These are phyloP conservation scores for Cenococcum geophilum DNA, from an alignment of 495 filamentous ascomycete genomes.

Conservation along the genomic window DNA sequence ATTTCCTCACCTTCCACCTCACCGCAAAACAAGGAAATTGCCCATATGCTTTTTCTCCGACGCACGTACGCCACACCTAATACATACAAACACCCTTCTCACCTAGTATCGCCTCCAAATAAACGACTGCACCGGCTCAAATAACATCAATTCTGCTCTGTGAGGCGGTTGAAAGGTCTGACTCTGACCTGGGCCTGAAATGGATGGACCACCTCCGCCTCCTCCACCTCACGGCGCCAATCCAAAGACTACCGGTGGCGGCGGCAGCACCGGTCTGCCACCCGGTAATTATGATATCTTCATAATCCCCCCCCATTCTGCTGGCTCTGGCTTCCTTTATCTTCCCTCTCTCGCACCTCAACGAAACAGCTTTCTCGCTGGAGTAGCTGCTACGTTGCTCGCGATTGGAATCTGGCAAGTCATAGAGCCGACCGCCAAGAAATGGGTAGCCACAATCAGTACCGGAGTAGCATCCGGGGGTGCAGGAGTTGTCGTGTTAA, in stretches of 20 bases:
- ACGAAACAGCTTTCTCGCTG: constrained; percentile 84
- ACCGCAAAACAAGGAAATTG: constrained; percentile 1
- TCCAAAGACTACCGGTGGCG: constrained; percentile 28
- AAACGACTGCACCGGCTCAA: background rate
- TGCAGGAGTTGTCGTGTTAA: constrained; percentile 55
- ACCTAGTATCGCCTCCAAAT: background rate
- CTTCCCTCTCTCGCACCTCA: constrained; percentile 80
- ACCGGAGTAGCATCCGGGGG: constrained; percentile 49
- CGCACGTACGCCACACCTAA: constrained; percentile 17
- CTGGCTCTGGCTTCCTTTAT: constrained; percentile 87
- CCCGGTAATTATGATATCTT: constrained; percentile 93
- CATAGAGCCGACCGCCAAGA: constrained; percentile 60
- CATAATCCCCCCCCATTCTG: constrained; percentile 88
- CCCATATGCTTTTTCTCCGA: constrained; percentile 25
- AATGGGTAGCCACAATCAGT: constrained; percentile 61
- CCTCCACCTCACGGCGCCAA: constrained; percentile 39
- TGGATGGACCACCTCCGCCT: constrained; percentile 36
- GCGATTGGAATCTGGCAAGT: constrained; percentile 59
- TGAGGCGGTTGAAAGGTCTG: constrained; percentile 3
- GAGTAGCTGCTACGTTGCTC: constrained; percentile 65
- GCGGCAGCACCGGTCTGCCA: constrained; percentile 50
- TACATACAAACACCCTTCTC: background rate
- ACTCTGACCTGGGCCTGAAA: constrained; percentile 7
- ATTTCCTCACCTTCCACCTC: background rate
- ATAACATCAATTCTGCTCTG: background rate